phyloP scores from a whole-genome alignment of 2,329 filamentous ascomycete species.

The Hymenoscyphus fraxineus region DNA sequence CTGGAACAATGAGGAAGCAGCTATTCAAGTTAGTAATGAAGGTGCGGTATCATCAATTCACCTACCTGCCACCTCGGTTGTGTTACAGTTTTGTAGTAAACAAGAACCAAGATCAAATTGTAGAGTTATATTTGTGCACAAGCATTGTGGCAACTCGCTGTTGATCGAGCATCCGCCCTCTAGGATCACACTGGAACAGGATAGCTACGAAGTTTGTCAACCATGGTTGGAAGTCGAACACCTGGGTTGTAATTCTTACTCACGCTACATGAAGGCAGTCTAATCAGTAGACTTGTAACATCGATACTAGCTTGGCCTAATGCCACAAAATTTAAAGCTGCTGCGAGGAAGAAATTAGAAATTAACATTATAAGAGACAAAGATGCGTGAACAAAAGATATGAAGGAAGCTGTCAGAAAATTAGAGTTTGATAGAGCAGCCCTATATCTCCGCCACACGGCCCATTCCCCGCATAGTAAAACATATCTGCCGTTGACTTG shows the following conservation, averaged over 20 bases:
- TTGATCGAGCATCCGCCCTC: background rate
- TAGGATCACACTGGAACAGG: background rate
- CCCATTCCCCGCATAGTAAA: background rate
- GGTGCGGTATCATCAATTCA: background rate
- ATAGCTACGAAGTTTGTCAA: background rate
- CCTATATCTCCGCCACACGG: background rate
- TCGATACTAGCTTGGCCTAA: background rate
- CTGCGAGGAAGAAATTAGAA: background rate
- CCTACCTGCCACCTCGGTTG: constrained; percentile 4
- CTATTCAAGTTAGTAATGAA: background rate
- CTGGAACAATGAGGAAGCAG: constrained; percentile 13
- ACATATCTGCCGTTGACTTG: background rate
- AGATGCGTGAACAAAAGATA: background rate
- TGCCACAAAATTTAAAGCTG: background rate
- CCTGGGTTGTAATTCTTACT: background rate
- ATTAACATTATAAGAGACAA: background rate
- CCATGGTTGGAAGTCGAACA: background rate
- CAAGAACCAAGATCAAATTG: constrained; percentile 15
- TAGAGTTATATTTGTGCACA: constrained; percentile 18
- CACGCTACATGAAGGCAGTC: background rate
- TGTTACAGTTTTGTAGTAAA: constrained; percentile 14
- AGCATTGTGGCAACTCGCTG: constrained; percentile 9
- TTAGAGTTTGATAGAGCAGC: background rate
- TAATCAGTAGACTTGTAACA: background rate
- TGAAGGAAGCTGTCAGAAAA: background rate